Conservation (phyloP, 768 basidiomycete genomes). For the Phlegmacium glaucopus region DNA sequence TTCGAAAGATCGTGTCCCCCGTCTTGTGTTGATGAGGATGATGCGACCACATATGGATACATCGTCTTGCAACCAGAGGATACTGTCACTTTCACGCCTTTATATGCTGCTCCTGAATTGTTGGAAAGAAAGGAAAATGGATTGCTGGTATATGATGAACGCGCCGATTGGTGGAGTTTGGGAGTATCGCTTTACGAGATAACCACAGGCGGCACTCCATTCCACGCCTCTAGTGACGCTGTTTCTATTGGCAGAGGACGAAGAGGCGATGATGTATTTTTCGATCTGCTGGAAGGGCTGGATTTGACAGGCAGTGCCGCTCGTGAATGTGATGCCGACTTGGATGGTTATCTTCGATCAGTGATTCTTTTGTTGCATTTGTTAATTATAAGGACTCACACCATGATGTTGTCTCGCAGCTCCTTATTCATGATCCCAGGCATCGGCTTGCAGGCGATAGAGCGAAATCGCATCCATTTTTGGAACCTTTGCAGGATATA, state of each 20-base stretch:
- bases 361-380: slow-evolving; percentile 15
- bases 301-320: not conserved
- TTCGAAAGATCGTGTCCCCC: not conserved
- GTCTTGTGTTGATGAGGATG: not conserved
- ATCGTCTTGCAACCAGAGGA: slow-evolving; percentile 22
- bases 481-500: slow-evolving; percentile 18
- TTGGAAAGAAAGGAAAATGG: slow-evolving; percentile 21
- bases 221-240: not conserved
- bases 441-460: slow-evolving; percentile 24
- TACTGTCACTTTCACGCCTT: slow-evolving; percentile 27
- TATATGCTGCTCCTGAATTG: slow-evolving; percentile 35
- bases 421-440: slow-evolving; percentile 22
- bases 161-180: slow-evolving; percentile 36
- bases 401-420: slow-evolving; percentile 10
- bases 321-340: not conserved
- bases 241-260: not conserved
- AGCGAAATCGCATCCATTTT: slow-evolving; percentile 25
- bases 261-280: slow-evolving; percentile 6
- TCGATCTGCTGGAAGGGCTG: not conserved
- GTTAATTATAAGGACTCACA: not conserved
- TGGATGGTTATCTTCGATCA: slow-evolving; percentile 20
- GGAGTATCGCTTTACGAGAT: slow-evolving; percentile 31
- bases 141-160: slow-evolving; percentile 26
- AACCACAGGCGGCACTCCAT: slow-evolving; percentile 20
- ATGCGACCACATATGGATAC: slow-evolving; percentile 1